Base-by-base conservation (phyloP, 106 monocot genomes). In the Amphibolis antarctica region DNA sequence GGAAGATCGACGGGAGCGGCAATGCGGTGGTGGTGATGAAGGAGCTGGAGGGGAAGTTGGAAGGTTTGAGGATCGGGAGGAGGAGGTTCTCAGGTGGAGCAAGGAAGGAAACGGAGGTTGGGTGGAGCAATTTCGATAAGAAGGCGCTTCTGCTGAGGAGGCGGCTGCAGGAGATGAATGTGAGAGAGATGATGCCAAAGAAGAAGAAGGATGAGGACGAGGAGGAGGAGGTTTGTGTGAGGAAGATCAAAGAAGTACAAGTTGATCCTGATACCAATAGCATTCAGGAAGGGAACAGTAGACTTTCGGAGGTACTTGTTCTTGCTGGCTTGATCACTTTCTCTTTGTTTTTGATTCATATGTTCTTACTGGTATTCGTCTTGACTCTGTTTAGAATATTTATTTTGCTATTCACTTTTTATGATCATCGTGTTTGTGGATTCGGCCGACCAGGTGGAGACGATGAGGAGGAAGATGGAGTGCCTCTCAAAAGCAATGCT, bases 381-480 rank as follows among this genome's bases (percentile, higher is more conserved):
- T 9, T 12, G 10, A 45, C 45, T 9, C 45, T n/a, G n/a, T n/a
- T n/a, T n/a, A n/a, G n/a, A n/a, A n/a, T n/a, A n/a, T n/a, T n/a
- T n/a, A n/a, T n/a, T n/a, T n/a, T n/a, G n/a, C n/a, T n/a, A n/a
- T n/a, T n/a, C n/a, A n/a, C n/a, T n/a, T n/a, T n/a, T n/a, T n/a
- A n/a, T n/a, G n/a, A n/a, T n/a, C n/a, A n/a, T n/a, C n/a, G n/a
- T n/a, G n/a, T n/a, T n/a, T n/a, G n/a, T n/a, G n/a, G n/a, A n/a
- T 53, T 53, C 23, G 2, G 52, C 12, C n/a, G 23, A 23, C 23
- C n/a, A 86, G 86, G 81, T 86, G 64, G 86, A 92, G 54, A 68
- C 70, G 71, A 52, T 92, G 71, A 75, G 73, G 79, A 81, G 59
- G 58, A 92, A 81, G 63, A 92, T 92, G 86, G 86, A 92, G 64